These are phyloP conservation scores for Ligustrum vulgare DNA, from an alignment of 257 asterid genomes.

Conservation along the genomic window DNA sequence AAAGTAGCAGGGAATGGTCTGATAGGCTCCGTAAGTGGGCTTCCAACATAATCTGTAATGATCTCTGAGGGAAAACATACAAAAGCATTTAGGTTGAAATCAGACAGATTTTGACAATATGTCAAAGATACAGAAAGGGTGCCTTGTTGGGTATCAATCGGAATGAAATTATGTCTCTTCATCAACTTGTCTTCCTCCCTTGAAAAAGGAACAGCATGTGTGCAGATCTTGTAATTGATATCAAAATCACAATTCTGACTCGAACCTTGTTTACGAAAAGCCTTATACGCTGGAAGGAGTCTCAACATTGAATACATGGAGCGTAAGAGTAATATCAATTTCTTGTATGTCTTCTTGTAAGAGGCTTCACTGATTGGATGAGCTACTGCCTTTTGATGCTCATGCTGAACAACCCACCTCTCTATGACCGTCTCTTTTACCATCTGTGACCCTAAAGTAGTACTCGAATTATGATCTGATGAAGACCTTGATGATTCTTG, in stretches of 20 bases:
- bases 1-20: conserved; percentile 65
- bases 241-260: conserved; percentile 73
- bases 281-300: conserved; percentile 92
- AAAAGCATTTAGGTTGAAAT: conserved; percentile 65
- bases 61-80: conserved; percentile 80
- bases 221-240: conserved; percentile 77
- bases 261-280: conserved; percentile 68
- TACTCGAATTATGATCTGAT: conserved; percentile 29
- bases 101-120: conserved; percentile 74
- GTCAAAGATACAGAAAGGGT: conserved; percentile 72
- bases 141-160: conserved; percentile 86
- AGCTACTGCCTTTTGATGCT: conserved; percentile 49
- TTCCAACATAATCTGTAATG: conserved; percentile 89
- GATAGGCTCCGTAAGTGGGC: conserved; percentile 83
- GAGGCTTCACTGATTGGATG: conserved; percentile 67
- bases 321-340: conserved; percentile 70
- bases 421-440: conserved; percentile 69
- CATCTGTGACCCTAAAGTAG: conserved; percentile 41
- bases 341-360: conserved; percentile 82
- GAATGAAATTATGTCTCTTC: conserved; percentile 68
- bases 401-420: conserved; percentile 91
- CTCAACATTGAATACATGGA: conserved; percentile 77
- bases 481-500: conserved; percentile 51
- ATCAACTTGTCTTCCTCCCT: conserved; percentile 70
- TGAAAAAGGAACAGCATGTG: conserved; percentile 73